These are phyloP conservation scores for Stromatinia cepivora DNA, from an alignment of 2,329 filamentous ascomycete species.

Conservation along the genomic window DNA sequence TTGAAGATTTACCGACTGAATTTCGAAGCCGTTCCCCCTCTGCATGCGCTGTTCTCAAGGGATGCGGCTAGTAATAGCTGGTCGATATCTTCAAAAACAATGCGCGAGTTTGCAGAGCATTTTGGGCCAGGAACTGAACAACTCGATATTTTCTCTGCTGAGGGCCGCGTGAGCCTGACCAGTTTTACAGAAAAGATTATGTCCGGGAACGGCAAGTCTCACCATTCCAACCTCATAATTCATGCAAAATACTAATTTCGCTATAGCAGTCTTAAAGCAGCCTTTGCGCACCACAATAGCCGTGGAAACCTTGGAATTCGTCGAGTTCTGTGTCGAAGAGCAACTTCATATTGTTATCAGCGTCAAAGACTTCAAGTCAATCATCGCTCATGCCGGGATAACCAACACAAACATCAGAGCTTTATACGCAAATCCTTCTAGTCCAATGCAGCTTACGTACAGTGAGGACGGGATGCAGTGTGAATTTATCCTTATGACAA, in stretches of 20 bases:
- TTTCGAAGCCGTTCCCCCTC: slow-evolving; percentile 71
- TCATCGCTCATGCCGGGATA: slow-evolving; percentile 72
- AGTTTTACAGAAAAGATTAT: slow-evolving; percentile 80
- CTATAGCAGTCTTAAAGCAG: slow-evolving; percentile 72
- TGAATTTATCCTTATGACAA: slow-evolving; percentile 81
- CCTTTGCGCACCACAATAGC: slow-evolving; percentile 78
- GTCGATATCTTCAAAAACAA: slow-evolving; percentile 68
- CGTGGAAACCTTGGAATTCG: slow-evolving; percentile 74
- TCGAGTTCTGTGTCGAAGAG: slow-evolving; percentile 71
- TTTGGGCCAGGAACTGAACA: slow-evolving; percentile 80
- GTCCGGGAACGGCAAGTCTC: slow-evolving; percentile 58
- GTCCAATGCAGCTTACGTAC: slow-evolving; percentile 73
- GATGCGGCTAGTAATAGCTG: slow-evolving; percentile 67
- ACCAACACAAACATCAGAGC: slow-evolving; percentile 66
- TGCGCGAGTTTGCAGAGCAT: slow-evolving; percentile 76
- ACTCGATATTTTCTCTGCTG: slow-evolving; percentile 73
- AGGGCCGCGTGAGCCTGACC: slow-evolving; percentile 70
- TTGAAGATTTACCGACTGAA: slow-evolving; percentile 76
- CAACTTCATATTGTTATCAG: slow-evolving; percentile 77
- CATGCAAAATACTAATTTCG: slow-evolving; percentile 23
- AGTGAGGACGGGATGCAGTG: slow-evolving; percentile 66
- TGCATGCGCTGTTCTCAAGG: slow-evolving; percentile 73
- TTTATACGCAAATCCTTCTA: slow-evolving; percentile 68
- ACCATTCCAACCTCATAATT: slow-evolving; percentile 11
- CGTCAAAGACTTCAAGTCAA: slow-evolving; percentile 80